Conservation (phyloP, 75 land plant species). For the Gnetum montanum region DNA sequence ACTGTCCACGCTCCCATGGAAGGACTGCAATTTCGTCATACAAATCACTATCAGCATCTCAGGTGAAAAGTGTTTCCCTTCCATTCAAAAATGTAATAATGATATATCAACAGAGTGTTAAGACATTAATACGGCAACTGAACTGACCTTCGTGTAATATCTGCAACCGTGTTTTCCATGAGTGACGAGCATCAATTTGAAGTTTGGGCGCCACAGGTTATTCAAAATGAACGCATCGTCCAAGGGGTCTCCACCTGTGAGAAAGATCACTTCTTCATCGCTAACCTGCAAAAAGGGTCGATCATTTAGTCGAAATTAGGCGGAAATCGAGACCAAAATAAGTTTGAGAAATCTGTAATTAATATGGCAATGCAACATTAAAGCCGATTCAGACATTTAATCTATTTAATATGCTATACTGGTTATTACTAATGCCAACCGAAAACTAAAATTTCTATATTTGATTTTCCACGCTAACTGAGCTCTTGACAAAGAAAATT, state of each 20-base stretch:
- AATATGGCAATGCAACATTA: no score
- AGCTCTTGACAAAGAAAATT: neutral
- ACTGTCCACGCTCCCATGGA: conserved; percentile 6
- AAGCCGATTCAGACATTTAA: neutral
- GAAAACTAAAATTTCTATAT: no score
- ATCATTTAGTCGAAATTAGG: no score
- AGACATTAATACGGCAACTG: no score
- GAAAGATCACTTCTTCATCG: conserved; percentile 39
- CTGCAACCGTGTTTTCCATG: conserved; percentile 47
- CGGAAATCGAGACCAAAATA: no score
- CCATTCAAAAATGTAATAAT: no score
- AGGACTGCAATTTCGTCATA: conserved; percentile 16
- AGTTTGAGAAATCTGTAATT: neutral
- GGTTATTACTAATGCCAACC: neutral
- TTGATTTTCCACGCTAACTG: no score
- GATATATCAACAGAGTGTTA: no score
- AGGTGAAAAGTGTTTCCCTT: no score
- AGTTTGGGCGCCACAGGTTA: conserved; percentile 28
- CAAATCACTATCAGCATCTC: no score
- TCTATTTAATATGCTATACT: neutral
- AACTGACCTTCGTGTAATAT: conserved; percentile 45
- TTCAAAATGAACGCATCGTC: conserved; percentile 26
- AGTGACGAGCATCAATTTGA: conserved; percentile 41
- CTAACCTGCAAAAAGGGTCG: conserved; percentile 41
- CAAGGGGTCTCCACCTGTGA: conserved; percentile 34